Evolutionary conservation across 805 yeast species (phyloP), one percentile per base, ranked within the genome.

Genomic region (Yarrowia deformans): DNA sequence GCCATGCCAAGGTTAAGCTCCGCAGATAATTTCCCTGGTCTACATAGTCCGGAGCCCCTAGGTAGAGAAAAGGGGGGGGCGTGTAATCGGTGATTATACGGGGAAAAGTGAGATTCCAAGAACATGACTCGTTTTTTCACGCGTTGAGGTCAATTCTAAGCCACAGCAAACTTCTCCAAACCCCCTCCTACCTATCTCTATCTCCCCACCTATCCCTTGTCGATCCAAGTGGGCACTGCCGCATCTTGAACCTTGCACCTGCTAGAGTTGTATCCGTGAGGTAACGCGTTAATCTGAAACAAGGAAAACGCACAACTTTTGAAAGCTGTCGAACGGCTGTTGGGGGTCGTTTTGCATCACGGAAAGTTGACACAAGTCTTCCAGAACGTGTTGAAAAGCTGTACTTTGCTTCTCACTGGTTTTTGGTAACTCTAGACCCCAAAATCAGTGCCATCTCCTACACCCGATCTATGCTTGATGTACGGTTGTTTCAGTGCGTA

Each of bases 231-330:
- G 56, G 54, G 58, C 43, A 52, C 42, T 52, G 58, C 58, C 55
- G 32, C 45, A 37, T 39, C 35, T 35, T 10, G 14, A 54, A 54
- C 45, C 10, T 10, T 14, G n/a, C 8, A 2, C 18, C 8, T 12
- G 19, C 18, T 19, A 54, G 39, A 39, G 19, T 54, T 54, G 34
- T 54, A 19, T 37, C 45, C 45, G 60, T 54, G 58, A 16, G 60
- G 34, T 29, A n/a, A 52, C 60, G 60, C 60, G 60, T 54, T 8
- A 34, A 54, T 54, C 60, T 54, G 60, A 54, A 54, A 54, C 60
- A 52, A 12, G 32, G 37, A 49, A 29, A 35, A 35, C 35, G 16
- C 12, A 29, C 13, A 23, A 23, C 29, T 23, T 23, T 23, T 4
- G 29, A 23, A 23, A 23, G 29, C 35, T 46, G 29, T 48, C 7